Evolutionary conservation across 2,329 filamentous ascomycete species (phyloP), one percentile per base, ranked within the genome.

Genomic region (Aspergillus sp.): DNA sequence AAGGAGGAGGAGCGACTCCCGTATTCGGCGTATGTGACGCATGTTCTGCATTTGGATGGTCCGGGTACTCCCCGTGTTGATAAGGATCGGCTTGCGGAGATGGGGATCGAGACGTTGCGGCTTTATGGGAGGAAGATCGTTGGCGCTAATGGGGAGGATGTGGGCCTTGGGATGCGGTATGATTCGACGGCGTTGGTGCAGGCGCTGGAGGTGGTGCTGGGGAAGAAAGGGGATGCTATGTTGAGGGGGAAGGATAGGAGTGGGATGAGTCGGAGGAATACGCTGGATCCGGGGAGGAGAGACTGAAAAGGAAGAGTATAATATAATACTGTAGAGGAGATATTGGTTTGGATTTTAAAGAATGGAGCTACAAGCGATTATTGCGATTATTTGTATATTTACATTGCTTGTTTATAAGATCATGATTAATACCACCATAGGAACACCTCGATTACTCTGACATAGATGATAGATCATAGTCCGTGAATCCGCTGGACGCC

Each of bases 21-120:
- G 5, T 90, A 87, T 69, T 81, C 76, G 25, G 80, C 79, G 2
- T 97, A 95, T 69, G 88, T 97, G 3, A 96, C 90, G 6, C 93
- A 97, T 72, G 75, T 97, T 13, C 82, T 97, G 6, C 90, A 96
- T 70, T 78, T 97, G 0, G 90, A 93, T 45, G 89, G 88, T 0
- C 83, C 86, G 0, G 85, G 84, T 0, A 87, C 89, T 21, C 93
- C 93, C 0, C 79, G 73, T 3, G 89, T 97, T 1, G 87, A 96
- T 67, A 86, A 82, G 53, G 83, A 83, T 5, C 83, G 82, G 57
- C 80, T 97, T 47, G 78, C 78, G 3, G 76, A 78, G 17, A 74
- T 92, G 64, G 92, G 92, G 0, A 91, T 98, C 43, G 89, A 92
- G 69, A 87, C 88, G 15, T 84, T 96, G 13, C 83, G 88, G 58